A percentile compares a stretch with the other conserved stretches of the same genome.
phyloP scores from a whole-genome alignment of 108 stramenopile genomes.

The Epipyxis sp. region DNA sequence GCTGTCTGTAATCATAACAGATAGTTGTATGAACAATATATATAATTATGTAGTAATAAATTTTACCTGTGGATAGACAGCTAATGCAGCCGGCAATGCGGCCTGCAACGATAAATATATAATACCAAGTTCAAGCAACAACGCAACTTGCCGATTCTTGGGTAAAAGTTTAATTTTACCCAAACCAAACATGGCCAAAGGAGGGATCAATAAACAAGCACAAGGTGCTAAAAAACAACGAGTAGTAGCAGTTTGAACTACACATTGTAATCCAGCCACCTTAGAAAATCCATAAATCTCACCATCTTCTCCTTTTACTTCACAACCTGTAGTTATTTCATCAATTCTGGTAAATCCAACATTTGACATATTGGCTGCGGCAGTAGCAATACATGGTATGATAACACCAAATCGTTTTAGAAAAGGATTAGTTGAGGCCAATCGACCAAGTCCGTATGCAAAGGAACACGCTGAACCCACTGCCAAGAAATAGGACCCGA shows the following conservation, averaged over 20 bases:
- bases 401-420: neutral
- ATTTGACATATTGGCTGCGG: conserved; percentile 12
- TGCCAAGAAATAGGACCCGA: neutral
- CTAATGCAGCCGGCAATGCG: conserved; percentile 18
- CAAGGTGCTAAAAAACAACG: conserved; percentile 8
- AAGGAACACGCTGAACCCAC: conserved; percentile 2
- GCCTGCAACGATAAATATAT: neutral
- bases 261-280: neutral
- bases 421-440: neutral
- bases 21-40: neutral
- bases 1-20: neutral
- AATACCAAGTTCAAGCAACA: neutral
- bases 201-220: conserved; percentile 17
- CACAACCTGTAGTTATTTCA: neutral
- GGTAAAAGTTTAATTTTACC: neutral
- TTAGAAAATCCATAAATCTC: neutral
- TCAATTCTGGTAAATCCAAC: conserved; percentile 12
- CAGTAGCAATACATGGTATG: conserved; percentile 14
- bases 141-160: too few species aligned
- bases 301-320: neutral
- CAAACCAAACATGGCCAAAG: neutral
- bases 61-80: conserved; percentile 9
- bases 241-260: neutral
- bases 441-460: neutral
- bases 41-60: neutral